These are phyloP conservation scores for Fraxinus baroniana DNA, from an alignment of 305 asterid species.

Conservation along the genomic window DNA sequence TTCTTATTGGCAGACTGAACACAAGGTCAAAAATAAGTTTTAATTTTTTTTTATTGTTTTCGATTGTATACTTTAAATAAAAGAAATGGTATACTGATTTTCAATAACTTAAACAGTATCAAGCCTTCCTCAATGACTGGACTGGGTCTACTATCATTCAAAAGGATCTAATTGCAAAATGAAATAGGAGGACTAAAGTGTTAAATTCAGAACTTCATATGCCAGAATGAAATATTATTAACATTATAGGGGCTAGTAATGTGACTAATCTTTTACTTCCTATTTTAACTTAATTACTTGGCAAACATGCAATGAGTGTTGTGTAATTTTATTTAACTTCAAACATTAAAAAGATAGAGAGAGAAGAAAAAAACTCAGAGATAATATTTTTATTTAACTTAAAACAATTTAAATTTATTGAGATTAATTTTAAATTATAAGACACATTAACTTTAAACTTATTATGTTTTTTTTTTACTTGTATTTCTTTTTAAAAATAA, in stretches of 20 bases:
- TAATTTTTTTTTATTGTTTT: background rate
- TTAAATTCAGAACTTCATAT: background rate
- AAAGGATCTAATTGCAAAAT: background rate
- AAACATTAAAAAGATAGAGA: background rate
- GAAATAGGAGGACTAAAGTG: background rate
- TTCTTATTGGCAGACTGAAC: constrained; percentile 13
- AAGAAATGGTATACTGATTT: background rate
- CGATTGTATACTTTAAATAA: background rate
- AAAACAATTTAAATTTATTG: too few relatives aligned
- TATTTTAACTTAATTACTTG: background rate
- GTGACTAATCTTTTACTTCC: background rate
- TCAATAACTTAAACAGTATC: background rate
- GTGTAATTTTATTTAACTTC: background rate
- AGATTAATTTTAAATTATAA: too few relatives aligned
- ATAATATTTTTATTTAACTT: background rate
- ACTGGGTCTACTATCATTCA: background rate
- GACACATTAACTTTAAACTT: background rate
- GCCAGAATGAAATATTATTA: background rate
- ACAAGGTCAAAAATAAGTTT: background rate
- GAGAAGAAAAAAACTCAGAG: background rate
- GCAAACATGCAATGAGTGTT: background rate
- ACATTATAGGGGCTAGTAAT: background rate
- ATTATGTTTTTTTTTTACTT: background rate
- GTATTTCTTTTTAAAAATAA: background rate
- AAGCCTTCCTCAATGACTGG: background rate